A percentile compares a stretch with the other conserved stretches of the same genome.
phyloP scores from a whole-genome alignment of 139 green algal genomes.

The Chlorella vulgaris region DNA sequence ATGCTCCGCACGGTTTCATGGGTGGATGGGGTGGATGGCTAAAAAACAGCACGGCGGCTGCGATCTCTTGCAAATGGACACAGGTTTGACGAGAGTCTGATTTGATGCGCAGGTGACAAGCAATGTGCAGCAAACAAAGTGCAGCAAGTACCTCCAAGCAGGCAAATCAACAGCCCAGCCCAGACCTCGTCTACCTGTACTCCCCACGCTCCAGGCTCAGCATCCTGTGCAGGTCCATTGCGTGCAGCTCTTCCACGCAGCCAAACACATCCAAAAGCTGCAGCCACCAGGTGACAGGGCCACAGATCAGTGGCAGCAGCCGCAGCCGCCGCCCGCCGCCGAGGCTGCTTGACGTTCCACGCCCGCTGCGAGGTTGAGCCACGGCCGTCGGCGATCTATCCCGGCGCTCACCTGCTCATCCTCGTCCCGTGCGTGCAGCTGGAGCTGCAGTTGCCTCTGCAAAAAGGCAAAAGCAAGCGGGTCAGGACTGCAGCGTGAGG shows the following conservation, averaged over 20 bases:
- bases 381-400: not conserved
- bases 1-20: too few species aligned
- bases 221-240: conserved; percentile 17
- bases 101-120: too few species aligned
- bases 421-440: conserved; percentile 26
- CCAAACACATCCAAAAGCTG: conserved; percentile 45
- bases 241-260: conserved; percentile 38
- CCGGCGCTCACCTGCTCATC: conserved; percentile 28
- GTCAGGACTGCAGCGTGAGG: not conserved
- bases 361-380: not conserved
- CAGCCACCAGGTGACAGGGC: not conserved
- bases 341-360: not conserved
- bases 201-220: conserved; percentile 16
- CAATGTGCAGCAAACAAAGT: too few species aligned
- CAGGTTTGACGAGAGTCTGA: too few species aligned
- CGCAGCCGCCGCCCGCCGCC: not conserved
- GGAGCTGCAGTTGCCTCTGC: conserved; percentile 25
- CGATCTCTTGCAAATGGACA: not conserved
- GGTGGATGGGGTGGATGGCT: too few species aligned
- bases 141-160: too few species aligned
- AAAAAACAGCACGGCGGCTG: not conserved
- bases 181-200: too few species aligned
- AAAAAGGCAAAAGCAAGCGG: not conserved
- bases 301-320: not conserved
- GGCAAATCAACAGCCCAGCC: too few species aligned